Evolutionary conservation across 352 stramenopile species (phyloP).

Genomic region (Phytophthora sojae): DNA sequence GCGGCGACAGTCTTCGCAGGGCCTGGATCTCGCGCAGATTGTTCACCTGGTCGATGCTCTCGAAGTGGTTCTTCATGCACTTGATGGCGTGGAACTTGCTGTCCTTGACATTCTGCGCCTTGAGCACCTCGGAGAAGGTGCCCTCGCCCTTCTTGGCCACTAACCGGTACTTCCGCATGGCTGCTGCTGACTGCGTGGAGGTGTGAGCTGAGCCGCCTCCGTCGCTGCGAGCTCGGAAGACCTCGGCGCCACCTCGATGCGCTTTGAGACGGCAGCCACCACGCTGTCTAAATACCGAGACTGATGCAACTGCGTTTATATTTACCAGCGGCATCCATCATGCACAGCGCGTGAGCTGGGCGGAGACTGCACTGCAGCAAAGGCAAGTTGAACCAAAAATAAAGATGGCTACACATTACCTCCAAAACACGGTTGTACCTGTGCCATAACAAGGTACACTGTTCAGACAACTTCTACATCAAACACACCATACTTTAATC

Average conservation of each 20-base stretch:
- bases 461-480: too few relatives aligned
- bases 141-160: constrained; percentile 96
- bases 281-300: background rate
- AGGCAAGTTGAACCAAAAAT: constrained; percentile 1
- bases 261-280: background rate
- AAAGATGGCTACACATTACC: background rate
- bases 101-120: constrained; percentile 94
- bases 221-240: background rate
- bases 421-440: too few relatives aligned
- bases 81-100: constrained; percentile 97
- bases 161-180: constrained; percentile 94
- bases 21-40: constrained; percentile 97
- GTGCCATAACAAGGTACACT: too few relatives aligned
- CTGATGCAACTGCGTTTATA: constrained; percentile 2
- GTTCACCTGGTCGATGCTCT: constrained; percentile 97
- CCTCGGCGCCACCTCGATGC: background rate
- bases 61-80: constrained; percentile 98
- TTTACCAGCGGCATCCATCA: constrained; percentile 1
- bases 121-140: constrained; percentile 96
- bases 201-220: background rate
- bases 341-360: background rate
- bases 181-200: background rate
- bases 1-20: constrained; percentile 92
- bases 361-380: background rate
- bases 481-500: background rate